Base-by-base conservation (phyloP, 2,329 filamentous ascomycete species). In the Grosmannia penicillata region DNA sequence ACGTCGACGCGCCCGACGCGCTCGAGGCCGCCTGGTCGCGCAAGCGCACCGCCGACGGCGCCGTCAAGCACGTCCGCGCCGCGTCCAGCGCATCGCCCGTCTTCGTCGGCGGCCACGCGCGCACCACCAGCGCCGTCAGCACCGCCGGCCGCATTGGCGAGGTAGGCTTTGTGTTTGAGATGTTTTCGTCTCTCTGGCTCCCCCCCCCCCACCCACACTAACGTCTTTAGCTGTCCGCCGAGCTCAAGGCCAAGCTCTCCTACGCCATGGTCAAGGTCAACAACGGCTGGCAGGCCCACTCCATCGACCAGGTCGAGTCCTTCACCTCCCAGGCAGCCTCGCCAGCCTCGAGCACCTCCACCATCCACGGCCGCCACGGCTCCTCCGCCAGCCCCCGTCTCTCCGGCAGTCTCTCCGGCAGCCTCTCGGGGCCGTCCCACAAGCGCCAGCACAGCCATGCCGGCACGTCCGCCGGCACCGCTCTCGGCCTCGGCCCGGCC, bases 261-360 rank as follows among this genome's bases (percentile, higher is more conserved):
- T 95, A 95, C 57, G 89, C 89, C 46, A 91, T 93, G 72, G 72
- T 93, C 53, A 95, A 94, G 58, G 82, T 95, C 29, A 84, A 85
- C 54, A 78, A 93, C 53, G 85, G 84, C 42, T 91, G 86, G 80
- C 82, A 93, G 58, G 71, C 78, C 36, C 76, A 80, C 45, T 76
- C 75, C 15, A 74, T 91, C 41, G 77, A 81, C 39, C 82, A 89
- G 56, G 72, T 89, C 23, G 84, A 89, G 58, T 74, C 72, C 33
- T 60, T 84, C 29, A 74, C 82, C 9, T 83, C 82, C 2, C 75
- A 80, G 38, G 70, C 69, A 41, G 71, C 66, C 17, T 83, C 79
- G 1, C 75, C 77, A 21, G 62, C 68, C 25, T 68, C 78, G 35
- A 70, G 69, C 56, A 61, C 66, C 41, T 69, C 74, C 22, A 68